These are phyloP conservation scores for Xylaria sp. DNA, from an alignment of 2,329 filamentous ascomycete species.

Conservation along the genomic window DNA sequence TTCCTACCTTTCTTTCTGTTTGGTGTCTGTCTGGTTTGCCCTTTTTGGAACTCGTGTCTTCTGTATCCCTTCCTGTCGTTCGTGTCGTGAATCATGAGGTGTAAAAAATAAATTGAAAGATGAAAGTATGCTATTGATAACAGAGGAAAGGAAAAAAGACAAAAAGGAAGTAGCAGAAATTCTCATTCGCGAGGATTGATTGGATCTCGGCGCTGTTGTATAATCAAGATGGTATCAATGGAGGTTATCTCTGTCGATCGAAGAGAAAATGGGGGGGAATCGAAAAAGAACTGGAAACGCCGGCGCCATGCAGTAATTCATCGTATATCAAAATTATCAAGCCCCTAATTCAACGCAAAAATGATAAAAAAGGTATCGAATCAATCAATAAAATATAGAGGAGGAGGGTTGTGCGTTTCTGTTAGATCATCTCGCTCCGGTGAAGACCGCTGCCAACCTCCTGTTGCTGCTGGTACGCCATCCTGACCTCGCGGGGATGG, in stretches of 20 bases:
- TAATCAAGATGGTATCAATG: conserved; percentile 24
- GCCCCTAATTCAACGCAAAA: conserved; percentile 17
- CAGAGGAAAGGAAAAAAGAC: neutral
- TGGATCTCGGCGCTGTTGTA: neutral
- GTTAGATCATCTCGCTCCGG: conserved; percentile 66
- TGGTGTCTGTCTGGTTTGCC: conserved; percentile 1
- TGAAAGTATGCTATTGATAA: conserved; percentile 3
- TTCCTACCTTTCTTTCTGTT: conserved; percentile 5
- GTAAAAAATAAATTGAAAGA: neutral
- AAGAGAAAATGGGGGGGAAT: conserved; percentile 38
- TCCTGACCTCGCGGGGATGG: conserved; percentile 52
- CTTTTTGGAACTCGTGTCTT: conserved; percentile 15
- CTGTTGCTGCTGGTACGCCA: conserved; percentile 50
- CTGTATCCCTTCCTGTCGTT: conserved; percentile 20
- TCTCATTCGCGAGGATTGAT: neutral
- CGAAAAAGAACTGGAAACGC: conserved; percentile 38
- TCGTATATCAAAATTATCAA: conserved; percentile 38
- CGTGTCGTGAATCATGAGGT: conserved; percentile 38
- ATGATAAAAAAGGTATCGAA: neutral
- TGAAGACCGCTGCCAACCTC: conserved; percentile 62
- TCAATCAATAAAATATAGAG: neutral
- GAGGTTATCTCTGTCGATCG: conserved; percentile 19
- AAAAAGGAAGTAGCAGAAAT: neutral
- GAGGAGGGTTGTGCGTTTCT: neutral
- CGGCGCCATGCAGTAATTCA: conserved; percentile 52